Evolutionary conservation across 139 green algal genomes (phyloP), one percentile per base, ranked within the genome.

Genomic region (Chlorella sorokiniana): DNA sequence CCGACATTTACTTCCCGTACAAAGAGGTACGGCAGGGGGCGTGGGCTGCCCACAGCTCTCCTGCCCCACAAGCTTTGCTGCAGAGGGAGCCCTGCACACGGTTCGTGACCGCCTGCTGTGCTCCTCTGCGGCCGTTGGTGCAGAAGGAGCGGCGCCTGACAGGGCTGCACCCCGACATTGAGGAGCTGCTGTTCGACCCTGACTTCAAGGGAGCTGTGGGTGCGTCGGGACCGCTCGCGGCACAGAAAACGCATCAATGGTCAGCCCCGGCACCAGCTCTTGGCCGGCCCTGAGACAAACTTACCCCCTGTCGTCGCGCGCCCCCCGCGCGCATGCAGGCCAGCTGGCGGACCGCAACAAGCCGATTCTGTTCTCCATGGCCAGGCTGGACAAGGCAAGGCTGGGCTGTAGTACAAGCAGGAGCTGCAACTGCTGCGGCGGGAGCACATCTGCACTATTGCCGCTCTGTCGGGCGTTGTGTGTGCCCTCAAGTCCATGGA

Each of bases 291-390:
- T n/a, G n/a, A n/a, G n/a, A n/a, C n/a, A n/a, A n/a, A n/a, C 63
- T 44, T 41, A 23, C 11, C 23, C 35, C 68, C 5, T 42, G 25
- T 59, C n/a, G 7, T 41, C 5, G 22, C n/a, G n/a, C 22, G 7
- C 4, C 14, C 41, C 37, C n/a, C 48, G 11, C n/a, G 1, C 29
- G 25, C 61, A 31, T 45, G 80, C 88, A 65, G 91, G 90, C 52
- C 83, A 87, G 40, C 83, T 95, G 75, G 63, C 45, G 23, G 86
- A 94, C 83, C 79, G 56, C 27, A 78, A 79, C 45, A 96, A 96
- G 83, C 93, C 93, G 35, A 87, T 97, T 59, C 84, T 97, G 35
- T 97, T 97, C 77, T 92, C 85, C 69, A 96, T 96, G 92, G 92
- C 93, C 3, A 85, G 93, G 14, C 82, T 97, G 72, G 93, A 96